Evolutionary conservation across 2,329 filamentous ascomycete species (phyloP), one percentile per base, ranked within the genome.

Genomic region (Drechslerella coelobrocha): DNA sequence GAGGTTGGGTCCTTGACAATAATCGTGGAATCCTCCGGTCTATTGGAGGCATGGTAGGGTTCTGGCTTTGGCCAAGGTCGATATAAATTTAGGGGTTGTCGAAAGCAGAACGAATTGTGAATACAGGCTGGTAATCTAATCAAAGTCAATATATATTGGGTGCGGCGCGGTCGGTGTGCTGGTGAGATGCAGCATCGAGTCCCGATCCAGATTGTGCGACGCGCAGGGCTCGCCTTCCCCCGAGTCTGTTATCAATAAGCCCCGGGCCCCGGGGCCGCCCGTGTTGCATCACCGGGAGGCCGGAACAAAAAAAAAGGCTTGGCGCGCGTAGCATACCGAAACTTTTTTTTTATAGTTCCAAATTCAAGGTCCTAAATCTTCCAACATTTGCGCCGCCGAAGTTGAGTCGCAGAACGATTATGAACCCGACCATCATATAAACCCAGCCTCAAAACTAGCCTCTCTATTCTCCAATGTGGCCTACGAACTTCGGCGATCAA

Each of bases 21-120:
- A 69, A 61, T 41, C 39, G 63, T 37, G 45, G 37, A 57, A 69
- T 69, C 57, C 57, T 61, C 63, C 63, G 57, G 37, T 57, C 47
- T 47, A 52, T 41, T 23, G 43, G 63, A 69, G 57, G 56, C 63
- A 69, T 69, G 56, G 57, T 69, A 55, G 34, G 50, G 29, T 61
- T 45, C 19, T 29, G 54, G 56, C 45, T 60, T 21, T n/a, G 24
- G 45, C 27, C 31, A 19, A 60, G 43, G 29, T 51, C 39, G 34
- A 34, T 37, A 39, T 34, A 41, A 51, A 48, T 9, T n/a, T 6
- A 17, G 41, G 19, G 41, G 4, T 8, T 4, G 14, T 45, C 41
- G 41, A 12, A 31, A 31, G 6, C 41, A 21, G 41, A 19, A 17
- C 8, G 8, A 45, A 17, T 21, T 45, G 41, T 19, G n/a, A 3